Percentiles rank a stretch among this genome's conserved stretches.
Evolutionary conservation across 495 filamentous ascomycete genomes (phyloP).

Genomic region (Tuber umbilicatum): DNA sequence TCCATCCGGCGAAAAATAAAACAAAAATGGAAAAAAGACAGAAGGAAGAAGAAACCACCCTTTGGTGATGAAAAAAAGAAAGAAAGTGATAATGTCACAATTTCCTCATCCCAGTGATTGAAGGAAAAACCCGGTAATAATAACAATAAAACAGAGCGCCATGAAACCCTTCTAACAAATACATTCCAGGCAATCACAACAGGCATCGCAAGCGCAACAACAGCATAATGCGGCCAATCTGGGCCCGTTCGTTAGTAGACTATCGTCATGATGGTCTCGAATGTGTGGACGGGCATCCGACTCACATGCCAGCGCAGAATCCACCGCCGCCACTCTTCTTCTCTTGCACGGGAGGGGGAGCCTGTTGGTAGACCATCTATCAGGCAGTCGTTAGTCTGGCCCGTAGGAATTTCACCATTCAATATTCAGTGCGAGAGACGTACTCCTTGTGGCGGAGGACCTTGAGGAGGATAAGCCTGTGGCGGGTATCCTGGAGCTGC

Average conservation of each 20-base stretch:
- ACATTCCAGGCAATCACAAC: constrained; percentile 38
- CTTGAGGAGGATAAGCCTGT: constrained; percentile 21
- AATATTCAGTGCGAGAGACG: neutral
- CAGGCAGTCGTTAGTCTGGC: neutral
- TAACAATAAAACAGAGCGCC: constrained; percentile 18
- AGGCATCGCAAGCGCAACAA: constrained; percentile 37
- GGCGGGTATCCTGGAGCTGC: constrained; percentile 10
- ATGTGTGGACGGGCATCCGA: neutral
- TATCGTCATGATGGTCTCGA: neutral
- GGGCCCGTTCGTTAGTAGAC: constrained; percentile 12
- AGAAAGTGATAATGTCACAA: neutral
- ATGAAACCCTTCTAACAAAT: constrained; percentile 25
- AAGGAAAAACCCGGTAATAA: neutral
- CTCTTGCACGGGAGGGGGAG: constrained; percentile 20
- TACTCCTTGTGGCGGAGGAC: constrained; percentile 19
- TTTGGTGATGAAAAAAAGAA: neutral
- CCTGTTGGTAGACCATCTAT: constrained; percentile 36
- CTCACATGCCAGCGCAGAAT: constrained; percentile 32
- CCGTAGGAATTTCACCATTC: neutral
- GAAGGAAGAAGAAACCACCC: no score
- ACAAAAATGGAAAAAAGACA: constrained; percentile 1
- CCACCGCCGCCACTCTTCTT: constrained; percentile 18
- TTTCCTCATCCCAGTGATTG: neutral
- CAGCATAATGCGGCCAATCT: constrained; percentile 37
- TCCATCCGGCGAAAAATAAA: neutral